Percentiles rank a stretch among this genome's conserved stretches.
Conservation (phyloP, 805 yeast genomes). For the Candida fluviatilis region DNA sequence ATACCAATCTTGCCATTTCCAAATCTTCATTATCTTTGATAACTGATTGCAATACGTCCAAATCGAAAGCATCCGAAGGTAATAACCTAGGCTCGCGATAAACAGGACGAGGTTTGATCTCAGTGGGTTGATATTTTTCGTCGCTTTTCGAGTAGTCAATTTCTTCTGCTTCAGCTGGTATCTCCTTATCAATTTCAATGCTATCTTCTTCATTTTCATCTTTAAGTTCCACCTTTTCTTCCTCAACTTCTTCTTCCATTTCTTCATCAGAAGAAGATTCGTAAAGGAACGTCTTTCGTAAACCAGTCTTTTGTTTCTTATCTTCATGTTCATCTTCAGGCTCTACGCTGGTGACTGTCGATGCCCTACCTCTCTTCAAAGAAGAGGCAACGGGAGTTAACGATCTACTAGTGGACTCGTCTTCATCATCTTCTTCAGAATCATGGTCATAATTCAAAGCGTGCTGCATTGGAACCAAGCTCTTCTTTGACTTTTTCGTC, state of each 20-base stretch:
- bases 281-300: constrained; percentile 26
- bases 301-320: constrained; percentile 22
- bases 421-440: constrained; percentile 30
- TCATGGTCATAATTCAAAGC: constrained; percentile 43
- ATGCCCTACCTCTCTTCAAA: constrained; percentile 27
- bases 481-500: constrained; percentile 15
- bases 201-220: constrained; percentile 14
- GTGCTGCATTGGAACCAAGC: constrained; percentile 49
- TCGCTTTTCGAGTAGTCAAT: constrained; percentile 26
- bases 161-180: constrained; percentile 15
- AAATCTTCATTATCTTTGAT: constrained; percentile 78
- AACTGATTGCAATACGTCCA: constrained; percentile 48
- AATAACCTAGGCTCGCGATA: constrained; percentile 35
- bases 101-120: constrained; percentile 52
- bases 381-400: constrained; percentile 27
- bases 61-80: constrained; percentile 26
- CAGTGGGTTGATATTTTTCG: constrained; percentile 47
- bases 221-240: constrained; percentile 14
- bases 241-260: constrained; percentile 19
- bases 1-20: constrained; percentile 43
- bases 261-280: constrained; percentile 33
- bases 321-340: constrained; percentile 18
- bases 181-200: constrained; percentile 18
- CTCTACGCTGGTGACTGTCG: constrained; percentile 17
- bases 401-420: constrained; percentile 34